These are phyloP conservation scores for Capronia americana DNA, from an alignment of 2,329 filamentous ascomycete species.

Conservation along the genomic window DNA sequence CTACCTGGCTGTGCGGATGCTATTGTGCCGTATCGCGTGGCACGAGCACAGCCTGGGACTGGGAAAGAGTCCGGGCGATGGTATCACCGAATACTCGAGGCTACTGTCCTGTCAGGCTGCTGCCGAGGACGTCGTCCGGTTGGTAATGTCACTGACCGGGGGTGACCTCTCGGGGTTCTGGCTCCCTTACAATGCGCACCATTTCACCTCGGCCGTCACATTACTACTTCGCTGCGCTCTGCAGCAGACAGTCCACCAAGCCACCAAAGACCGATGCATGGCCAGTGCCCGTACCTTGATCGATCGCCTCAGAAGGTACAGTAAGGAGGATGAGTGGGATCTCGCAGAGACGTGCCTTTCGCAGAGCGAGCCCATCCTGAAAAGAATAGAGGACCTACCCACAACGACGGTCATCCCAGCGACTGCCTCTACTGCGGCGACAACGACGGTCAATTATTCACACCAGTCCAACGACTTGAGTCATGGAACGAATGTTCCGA, in stretches of 20 bases:
- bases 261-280: slow-evolving; percentile 50
- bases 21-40: slow-evolving; percentile 54
- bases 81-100: slow-evolving; percentile 36
- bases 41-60: slow-evolving; percentile 44
- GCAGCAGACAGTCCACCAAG: slow-evolving; percentile 48
- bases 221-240: slow-evolving; percentile 37
- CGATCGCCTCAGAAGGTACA: slow-evolving; percentile 54
- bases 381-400: slow-evolving; percentile 34
- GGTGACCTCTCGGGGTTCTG: slow-evolving; percentile 34
- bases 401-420: slow-evolving; percentile 49
- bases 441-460: slow-evolving; percentile 50
- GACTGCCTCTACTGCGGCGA: slow-evolving; percentile 66
- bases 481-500: not conserved
- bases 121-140: slow-evolving; percentile 33
- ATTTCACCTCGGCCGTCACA: slow-evolving; percentile 39
- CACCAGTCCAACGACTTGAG: slow-evolving; percentile 1
- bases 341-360: slow-evolving; percentile 62
- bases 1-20: slow-evolving; percentile 56
- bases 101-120: slow-evolving; percentile 29
- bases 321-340: slow-evolving; percentile 61
- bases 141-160: slow-evolving; percentile 51
- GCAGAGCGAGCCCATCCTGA: slow-evolving; percentile 54
- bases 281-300: slow-evolving; percentile 56
- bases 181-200: slow-evolving; percentile 37
- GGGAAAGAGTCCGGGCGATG: slow-evolving; percentile 29